phyloP scores from a whole-genome alignment of 2,329 filamentous ascomycete species.

The Arthroderma sp. region DNA sequence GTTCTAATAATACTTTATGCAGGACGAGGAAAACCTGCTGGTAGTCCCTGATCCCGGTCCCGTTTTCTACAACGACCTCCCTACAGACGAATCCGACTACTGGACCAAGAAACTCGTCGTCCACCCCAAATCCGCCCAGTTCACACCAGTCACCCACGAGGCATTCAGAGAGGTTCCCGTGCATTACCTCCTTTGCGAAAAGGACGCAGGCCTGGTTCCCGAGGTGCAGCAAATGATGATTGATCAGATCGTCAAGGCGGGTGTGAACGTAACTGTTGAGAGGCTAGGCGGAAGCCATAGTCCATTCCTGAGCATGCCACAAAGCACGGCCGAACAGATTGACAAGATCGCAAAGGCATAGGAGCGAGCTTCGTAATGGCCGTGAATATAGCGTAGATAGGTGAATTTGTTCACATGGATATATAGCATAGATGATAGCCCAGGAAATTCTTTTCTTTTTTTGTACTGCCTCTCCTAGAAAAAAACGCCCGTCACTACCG shows the following conservation, averaged over 20 bases:
- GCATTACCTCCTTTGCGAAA: slow-evolving; percentile 5
- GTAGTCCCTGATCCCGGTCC: not conserved
- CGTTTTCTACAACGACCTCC: slow-evolving; percentile 3
- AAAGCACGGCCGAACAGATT: slow-evolving; percentile 1
- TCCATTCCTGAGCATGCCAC: slow-evolving; percentile 4
- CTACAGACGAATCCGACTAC: slow-evolving; percentile 3
- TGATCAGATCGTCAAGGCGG: slow-evolving; percentile 1
- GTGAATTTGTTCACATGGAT: too few species aligned
- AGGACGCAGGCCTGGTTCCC: slow-evolving; percentile 5
- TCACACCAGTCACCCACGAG: slow-evolving; percentile 5
- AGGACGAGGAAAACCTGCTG: slow-evolving; percentile 4
- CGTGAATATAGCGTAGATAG: too few species aligned
- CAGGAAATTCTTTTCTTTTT: too few species aligned
- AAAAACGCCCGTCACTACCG: too few species aligned
- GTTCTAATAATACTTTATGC: not conserved
- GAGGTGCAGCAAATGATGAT: slow-evolving; percentile 4
- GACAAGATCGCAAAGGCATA: not conserved
- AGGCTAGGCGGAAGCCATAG: slow-evolving; percentile 2
- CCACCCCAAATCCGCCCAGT: slow-evolving; percentile 3
- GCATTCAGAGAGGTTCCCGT: slow-evolving; percentile 6
- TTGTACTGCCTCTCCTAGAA: too few species aligned
- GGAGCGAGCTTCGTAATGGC: too few species aligned
- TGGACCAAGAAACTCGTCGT: slow-evolving; percentile 3
- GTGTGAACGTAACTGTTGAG: slow-evolving; percentile 1
- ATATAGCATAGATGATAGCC: too few species aligned